A percentile compares a stretch with the other conserved stretches of the same genome.
Evolutionary conservation across 2,329 filamentous ascomycete species (phyloP).

Genomic region (Sclerotinia trifoliorum): DNA sequence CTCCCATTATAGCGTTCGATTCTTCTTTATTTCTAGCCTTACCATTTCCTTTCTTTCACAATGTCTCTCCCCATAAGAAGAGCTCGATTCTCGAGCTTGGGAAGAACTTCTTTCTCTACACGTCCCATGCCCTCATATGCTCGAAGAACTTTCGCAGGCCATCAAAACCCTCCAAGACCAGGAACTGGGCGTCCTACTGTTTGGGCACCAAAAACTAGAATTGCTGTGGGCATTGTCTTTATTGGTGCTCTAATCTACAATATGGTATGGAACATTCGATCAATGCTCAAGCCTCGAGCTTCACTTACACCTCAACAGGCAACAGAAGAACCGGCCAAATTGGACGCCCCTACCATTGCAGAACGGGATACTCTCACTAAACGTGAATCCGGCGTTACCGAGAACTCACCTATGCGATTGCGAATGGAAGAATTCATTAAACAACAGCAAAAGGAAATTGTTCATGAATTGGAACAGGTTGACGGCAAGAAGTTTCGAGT

Average conservation of each 20-base stretch:
- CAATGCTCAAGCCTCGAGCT: constrained; percentile 21
- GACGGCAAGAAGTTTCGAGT: constrained; percentile 79
- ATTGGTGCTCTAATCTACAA: constrained; percentile 50
- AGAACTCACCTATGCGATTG: constrained; percentile 88
- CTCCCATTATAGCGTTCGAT: constrained; percentile 28
- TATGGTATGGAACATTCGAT: constrained; percentile 43
- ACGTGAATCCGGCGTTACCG: constrained; percentile 70
- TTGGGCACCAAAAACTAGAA: constrained; percentile 47
- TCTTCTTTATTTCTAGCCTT: constrained; percentile 14
- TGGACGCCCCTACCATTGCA: constrained; percentile 71
- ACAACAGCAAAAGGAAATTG: constrained; percentile 84
- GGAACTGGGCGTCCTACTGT: constrained; percentile 33
- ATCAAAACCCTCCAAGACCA: constrained; percentile 28
- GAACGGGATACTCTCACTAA: constrained; percentile 81
- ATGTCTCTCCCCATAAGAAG: constrained; percentile 32
- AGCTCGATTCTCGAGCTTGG: constrained; percentile 23
- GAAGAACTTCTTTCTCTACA: constrained; percentile 14
- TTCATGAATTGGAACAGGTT: constrained; percentile 75
- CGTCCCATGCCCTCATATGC: constrained; percentile 21
- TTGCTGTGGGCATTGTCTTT: constrained; percentile 50
- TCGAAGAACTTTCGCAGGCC: constrained; percentile 32
- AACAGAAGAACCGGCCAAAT: constrained; percentile 41
- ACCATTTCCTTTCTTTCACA: constrained; percentile 26
- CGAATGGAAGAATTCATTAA: constrained; percentile 98
- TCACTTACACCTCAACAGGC: constrained; percentile 33